Percentiles rank a stretch among this genome's conserved stretches.
Conservation (phyloP, 2,329 filamentous ascomycete genomes). For the Beauveria caledonica region DNA sequence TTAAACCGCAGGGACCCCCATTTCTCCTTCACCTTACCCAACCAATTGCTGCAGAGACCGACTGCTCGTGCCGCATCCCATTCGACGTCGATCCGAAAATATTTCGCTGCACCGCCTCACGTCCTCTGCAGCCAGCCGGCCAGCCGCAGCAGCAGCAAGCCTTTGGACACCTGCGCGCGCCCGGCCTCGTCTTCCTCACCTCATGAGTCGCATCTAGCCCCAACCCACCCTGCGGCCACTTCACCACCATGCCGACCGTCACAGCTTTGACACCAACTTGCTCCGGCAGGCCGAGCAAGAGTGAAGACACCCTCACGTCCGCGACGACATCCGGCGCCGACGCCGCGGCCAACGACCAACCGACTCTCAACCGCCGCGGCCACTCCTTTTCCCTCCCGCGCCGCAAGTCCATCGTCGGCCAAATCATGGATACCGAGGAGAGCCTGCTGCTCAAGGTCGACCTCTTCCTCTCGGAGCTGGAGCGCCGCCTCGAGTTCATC, state of each 20-base stretch:
- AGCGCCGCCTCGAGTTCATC: slow-evolving; percentile 76
- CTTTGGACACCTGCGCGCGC: neutral
- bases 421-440: slow-evolving; percentile 56
- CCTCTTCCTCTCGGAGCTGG: slow-evolving; percentile 75
- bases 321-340: slow-evolving; percentile 35
- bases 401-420: slow-evolving; percentile 50
- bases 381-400: slow-evolving; percentile 51
- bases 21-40: slow-evolving; percentile 4
- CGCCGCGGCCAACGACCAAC: slow-evolving; percentile 25
- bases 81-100: slow-evolving; percentile 11
- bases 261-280: slow-evolving; percentile 31
- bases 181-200: neutral
- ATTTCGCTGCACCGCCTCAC: neutral
- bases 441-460: slow-evolving; percentile 60
- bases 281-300: slow-evolving; percentile 23
- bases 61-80: slow-evolving; percentile 2
- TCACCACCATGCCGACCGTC: slow-evolving; percentile 28
- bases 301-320: slow-evolving; percentile 26
- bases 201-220: slow-evolving; percentile 1
- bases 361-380: slow-evolving; percentile 26
- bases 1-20: neutral
- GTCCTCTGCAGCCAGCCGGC: neutral
- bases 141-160: neutral
- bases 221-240: neutral
- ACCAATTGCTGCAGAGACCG: slow-evolving; percentile 7